phyloP scores from a whole-genome alignment of 2,329 filamentous ascomycete genomes.

The Cytospora paraplurivora region DNA sequence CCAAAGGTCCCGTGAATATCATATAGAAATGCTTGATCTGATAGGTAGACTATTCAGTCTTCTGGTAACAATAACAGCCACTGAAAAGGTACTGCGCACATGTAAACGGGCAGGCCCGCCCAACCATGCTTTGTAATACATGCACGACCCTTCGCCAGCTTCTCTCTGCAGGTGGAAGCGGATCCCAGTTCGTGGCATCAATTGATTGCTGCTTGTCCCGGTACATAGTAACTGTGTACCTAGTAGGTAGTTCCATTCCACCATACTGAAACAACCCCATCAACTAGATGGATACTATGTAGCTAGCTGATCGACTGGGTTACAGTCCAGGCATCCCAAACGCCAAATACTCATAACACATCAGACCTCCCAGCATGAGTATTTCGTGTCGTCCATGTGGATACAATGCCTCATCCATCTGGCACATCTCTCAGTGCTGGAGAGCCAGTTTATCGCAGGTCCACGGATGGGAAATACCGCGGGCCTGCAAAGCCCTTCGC shows the following conservation, averaged over 20 bases:
- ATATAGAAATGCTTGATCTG: too few relatives aligned
- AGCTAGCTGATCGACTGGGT: background rate
- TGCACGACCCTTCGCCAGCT: background rate
- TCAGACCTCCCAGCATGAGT: background rate
- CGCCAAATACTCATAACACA: background rate
- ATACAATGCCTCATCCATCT: background rate
- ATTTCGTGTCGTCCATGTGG: background rate
- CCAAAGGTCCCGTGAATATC: too few relatives aligned
- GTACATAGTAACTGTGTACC: background rate
- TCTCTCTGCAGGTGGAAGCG: background rate
- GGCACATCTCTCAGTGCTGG: background rate
- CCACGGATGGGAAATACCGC: slow-evolving; percentile 75
- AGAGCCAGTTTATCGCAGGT: slow-evolving; percentile 52
- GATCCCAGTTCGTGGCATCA: background rate
- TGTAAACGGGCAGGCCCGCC: background rate
- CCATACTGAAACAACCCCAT: background rate
- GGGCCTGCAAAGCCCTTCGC: slow-evolving; percentile 84
- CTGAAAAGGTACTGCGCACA: background rate
- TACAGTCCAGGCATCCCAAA: background rate
- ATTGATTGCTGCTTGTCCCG: background rate
- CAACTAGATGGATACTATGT: background rate
- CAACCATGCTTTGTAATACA: background rate
- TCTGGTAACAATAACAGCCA: background rate
- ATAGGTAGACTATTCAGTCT: too few relatives aligned
- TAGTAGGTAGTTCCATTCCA: background rate